phyloP scores from a whole-genome alignment of 208 protist species.

The Vickermania spadyakhi region DNA sequence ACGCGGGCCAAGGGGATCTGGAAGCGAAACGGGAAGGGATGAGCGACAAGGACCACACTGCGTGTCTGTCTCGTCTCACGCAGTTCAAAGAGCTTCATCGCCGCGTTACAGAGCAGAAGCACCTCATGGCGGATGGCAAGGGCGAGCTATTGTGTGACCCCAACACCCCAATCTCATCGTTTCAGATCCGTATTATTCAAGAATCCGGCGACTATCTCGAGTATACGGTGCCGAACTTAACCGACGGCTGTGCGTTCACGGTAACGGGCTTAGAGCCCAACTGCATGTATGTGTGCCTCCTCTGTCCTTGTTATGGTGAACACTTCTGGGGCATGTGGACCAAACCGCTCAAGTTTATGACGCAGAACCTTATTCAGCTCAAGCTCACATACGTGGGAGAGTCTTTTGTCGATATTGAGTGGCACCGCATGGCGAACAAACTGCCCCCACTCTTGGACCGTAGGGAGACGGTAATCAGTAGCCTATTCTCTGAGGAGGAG shows the following conservation, averaged over 20 bases:
- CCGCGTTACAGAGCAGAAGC: conserved; percentile 10
- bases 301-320: conserved; percentile 76
- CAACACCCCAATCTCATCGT: conserved; percentile 50
- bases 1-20: conserved; percentile 42
- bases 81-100: conserved; percentile 32
- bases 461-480: conserved; percentile 41
- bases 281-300: conserved; percentile 72
- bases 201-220: conserved; percentile 52
- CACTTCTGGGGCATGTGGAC: conserved; percentile 77
- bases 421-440: conserved; percentile 81
- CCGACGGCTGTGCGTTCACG: conserved; percentile 31
- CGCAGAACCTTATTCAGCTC: conserved; percentile 88
- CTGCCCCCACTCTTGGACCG: conserved; percentile 37
- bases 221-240: conserved; percentile 18
- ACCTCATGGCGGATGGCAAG: conserved; percentile 34
- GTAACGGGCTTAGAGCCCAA: conserved; percentile 67
- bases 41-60: conserved; percentile 31
- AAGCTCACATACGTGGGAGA: conserved; percentile 82
- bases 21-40: conserved; percentile 35
- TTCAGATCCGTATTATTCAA: conserved; percentile 65
- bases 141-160: conserved; percentile 37
- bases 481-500: conserved; percentile 37
- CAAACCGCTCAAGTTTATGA: conserved; percentile 80
- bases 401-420: conserved; percentile 86
- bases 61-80: conserved; percentile 27